These are phyloP conservation scores for Clitopilus passeckerianus DNA, from an alignment of 768 basidiomycete species.

Conservation along the genomic window DNA sequence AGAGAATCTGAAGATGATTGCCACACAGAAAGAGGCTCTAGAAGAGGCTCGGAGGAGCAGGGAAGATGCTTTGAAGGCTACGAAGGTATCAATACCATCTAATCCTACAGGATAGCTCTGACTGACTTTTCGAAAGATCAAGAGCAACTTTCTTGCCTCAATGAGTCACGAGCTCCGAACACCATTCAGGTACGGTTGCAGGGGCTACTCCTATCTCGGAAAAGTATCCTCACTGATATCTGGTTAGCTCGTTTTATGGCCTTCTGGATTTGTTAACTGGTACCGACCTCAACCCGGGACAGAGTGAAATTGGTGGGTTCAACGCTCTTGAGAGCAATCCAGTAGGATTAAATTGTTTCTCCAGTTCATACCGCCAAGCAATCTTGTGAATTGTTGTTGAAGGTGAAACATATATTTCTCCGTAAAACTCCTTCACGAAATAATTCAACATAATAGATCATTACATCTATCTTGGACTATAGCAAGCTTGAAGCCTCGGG, in stretches of 20 bases:
- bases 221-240: slow-evolving; percentile 1
- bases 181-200: slow-evolving; percentile 59
- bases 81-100: slow-evolving; percentile 41
- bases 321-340: too few relatives aligned
- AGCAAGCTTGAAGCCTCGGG: slow-evolving; percentile 77
- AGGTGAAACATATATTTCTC: slow-evolving; percentile 29
- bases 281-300: slow-evolving; percentile 63
- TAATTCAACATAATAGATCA: slow-evolving; percentile 42
- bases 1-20: slow-evolving; percentile 75
- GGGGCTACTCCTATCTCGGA: not conserved
- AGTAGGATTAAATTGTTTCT: too few relatives aligned
- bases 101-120: not conserved
- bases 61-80: slow-evolving; percentile 70
- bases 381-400: slow-evolving; percentile 69
- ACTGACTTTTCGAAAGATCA: slow-evolving; percentile 42
- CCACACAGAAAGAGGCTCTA: slow-evolving; percentile 62
- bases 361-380: slow-evolving; percentile 74
- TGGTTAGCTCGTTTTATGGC: slow-evolving; percentile 65
- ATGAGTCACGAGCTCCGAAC: slow-evolving; percentile 79
- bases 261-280: slow-evolving; percentile 69
- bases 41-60: slow-evolving; percentile 67
- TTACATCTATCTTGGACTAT: slow-evolving; percentile 76
- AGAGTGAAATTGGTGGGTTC: slow-evolving; percentile 59
- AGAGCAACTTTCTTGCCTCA: slow-evolving; percentile 72
- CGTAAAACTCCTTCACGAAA: not conserved